Conservation (phyloP, 768 basidiomycete genomes). For the Xerocomellus dryophilus region DNA sequence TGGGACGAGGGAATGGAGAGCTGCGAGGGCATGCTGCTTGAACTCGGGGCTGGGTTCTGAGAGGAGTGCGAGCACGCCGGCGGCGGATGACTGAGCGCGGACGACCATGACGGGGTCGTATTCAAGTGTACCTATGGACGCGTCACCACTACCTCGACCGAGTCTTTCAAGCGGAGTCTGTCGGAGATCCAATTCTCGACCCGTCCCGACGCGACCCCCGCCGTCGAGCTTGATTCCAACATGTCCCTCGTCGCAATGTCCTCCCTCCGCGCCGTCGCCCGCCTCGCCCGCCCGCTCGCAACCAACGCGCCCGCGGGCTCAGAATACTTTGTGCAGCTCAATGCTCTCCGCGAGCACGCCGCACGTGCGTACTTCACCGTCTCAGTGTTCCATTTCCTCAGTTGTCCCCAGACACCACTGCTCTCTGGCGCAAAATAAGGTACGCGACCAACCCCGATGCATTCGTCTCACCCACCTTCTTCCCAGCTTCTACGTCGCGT, state of each 20-base stretch:
- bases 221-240: conserved; percentile 1
- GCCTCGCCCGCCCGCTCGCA: conserved; percentile 35
- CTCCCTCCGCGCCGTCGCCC: conserved; percentile 45
- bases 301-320: conserved; percentile 38
- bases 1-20: conserved; percentile 79
- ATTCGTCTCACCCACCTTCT: conserved; percentile 5
- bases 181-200: conserved; percentile 21
- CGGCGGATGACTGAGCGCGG: conserved; percentile 76
- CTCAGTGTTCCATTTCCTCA: conserved; percentile 9
- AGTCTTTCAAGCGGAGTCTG: conserved; percentile 32
- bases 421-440: conserved; percentile 89
- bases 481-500: conserved; percentile 66
- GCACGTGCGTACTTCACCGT: conserved; percentile 41
- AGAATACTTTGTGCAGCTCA: conserved; percentile 48
- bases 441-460: conserved; percentile 30
- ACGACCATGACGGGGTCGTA: conserved; percentile 51
- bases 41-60: conserved; percentile 84
- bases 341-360: conserved; percentile 65
- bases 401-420: conserved; percentile 55
- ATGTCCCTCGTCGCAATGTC: conserved; percentile 54
- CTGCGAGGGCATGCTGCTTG: conserved; percentile 87
- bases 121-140: conserved; percentile 22
- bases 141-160: conserved; percentile 41
- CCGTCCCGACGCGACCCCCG: conserved; percentile 30
- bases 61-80: conserved; percentile 88